Evolutionary conservation across 768 basidiomycete species (phyloP).

Genomic region (Suillus hirtellus): DNA sequence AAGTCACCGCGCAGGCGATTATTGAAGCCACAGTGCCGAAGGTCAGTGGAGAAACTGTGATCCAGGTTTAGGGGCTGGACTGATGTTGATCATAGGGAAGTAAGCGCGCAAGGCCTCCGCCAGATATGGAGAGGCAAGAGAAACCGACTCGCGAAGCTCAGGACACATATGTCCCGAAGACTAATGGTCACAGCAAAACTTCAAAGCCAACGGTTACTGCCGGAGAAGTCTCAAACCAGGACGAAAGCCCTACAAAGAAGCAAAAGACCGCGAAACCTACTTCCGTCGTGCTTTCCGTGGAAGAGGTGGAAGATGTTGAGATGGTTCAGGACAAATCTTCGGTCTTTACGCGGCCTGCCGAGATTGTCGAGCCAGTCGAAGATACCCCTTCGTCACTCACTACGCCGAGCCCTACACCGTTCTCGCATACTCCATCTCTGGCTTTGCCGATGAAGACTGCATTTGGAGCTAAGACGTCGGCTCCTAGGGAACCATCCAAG

Average conservation of each 20-base stretch:
- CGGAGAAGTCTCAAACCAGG: conserved; percentile 41
- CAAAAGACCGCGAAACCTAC: conserved; percentile 39
- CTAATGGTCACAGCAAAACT: conserved; percentile 20
- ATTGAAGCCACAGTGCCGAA: conserved; percentile 80
- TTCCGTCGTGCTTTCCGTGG: background rate
- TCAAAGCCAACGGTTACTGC: conserved; percentile 21
- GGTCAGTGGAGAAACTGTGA: conserved; percentile 36
- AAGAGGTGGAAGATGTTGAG: conserved; percentile 35
- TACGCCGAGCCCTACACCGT: conserved; percentile 14
- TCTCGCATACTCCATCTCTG: conserved; percentile 18
- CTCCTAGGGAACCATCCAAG: conserved; percentile 79
- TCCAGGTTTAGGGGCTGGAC: conserved; percentile 3
- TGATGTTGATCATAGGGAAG: conserved; percentile 53
- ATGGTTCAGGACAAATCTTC: conserved; percentile 24
- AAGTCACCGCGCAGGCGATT: conserved; percentile 60
- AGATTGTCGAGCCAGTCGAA: conserved; percentile 42
- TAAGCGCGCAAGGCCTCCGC: conserved; percentile 75
- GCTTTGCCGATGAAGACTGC: conserved; percentile 19
- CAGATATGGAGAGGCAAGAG: conserved; percentile 45
- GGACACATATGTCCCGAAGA: conserved; percentile 3
- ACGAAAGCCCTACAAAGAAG: conserved; percentile 46
- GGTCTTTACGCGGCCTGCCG: conserved; percentile 31
- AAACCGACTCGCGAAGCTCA: conserved; percentile 15
- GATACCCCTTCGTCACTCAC: conserved; percentile 19
- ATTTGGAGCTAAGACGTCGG: conserved; percentile 46